Percentiles rank a stretch among this genome's conserved stretches.
These are phyloP conservation scores for Nelumbo lutea DNA, from an alignment of 164 flowering plant genomes.

Conservation along the genomic window DNA sequence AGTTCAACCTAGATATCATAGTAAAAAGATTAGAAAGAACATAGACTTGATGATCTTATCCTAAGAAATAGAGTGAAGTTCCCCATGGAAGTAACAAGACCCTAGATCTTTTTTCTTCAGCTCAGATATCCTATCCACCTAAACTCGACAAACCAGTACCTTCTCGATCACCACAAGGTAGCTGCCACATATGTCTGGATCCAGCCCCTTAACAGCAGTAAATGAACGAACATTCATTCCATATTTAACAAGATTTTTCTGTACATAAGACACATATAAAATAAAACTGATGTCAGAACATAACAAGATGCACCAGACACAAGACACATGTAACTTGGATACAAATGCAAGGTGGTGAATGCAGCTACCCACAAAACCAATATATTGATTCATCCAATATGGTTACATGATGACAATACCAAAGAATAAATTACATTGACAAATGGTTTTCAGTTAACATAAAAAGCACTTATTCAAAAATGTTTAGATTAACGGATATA, in stretches of 20 bases:
- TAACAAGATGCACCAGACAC: neutral
- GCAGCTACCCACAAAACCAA: neutral
- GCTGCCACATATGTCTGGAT: conserved; percentile 66
- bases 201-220: conserved; percentile 87
- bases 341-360: no score
- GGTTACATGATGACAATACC: neutral
- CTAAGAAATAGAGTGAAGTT: no score
- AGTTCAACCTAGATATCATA: no score
- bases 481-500: neutral
- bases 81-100: neutral
- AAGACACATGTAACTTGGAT: neutral
- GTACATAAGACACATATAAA: conserved; percentile 23
- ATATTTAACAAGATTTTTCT: conserved; percentile 94
- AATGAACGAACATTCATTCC: conserved; percentile 98
- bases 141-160: conserved; percentile 35
- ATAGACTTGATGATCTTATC: no score
- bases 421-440: neutral
- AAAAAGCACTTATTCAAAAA: neutral
- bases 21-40: no score
- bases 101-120: neutral
- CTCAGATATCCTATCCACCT: neutral
- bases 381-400: neutral
- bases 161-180: conserved; percentile 90
- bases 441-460: neutral
- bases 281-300: neutral